Evolutionary conservation across 306 rosid genomes (phyloP).

Genomic region (Urtica urens): DNA sequence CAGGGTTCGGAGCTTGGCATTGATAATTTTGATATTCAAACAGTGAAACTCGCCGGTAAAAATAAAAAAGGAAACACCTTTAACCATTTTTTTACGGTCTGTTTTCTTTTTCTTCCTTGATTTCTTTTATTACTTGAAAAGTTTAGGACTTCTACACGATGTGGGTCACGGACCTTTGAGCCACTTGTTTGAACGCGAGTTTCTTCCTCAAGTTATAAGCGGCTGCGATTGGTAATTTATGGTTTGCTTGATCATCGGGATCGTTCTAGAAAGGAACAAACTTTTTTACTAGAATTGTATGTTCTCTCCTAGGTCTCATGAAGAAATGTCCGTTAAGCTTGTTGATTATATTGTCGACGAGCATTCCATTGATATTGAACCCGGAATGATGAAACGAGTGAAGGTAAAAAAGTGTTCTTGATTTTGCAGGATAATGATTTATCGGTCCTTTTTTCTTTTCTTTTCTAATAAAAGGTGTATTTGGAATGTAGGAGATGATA

Average conservation of each 20-base stretch:
- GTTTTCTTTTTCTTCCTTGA: no score
- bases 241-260: background rate
- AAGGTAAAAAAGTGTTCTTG: conserved; percentile 34
- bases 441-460: no score
- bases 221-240: conserved; percentile 49
- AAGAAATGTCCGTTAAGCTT: conserved; percentile 77
- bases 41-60: conserved; percentile 89
- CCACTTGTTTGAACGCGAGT: conserved; percentile 82
- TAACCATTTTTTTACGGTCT: background rate
- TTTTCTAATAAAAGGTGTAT: no score
- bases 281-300: conserved; percentile 13
- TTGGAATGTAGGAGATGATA: conserved; percentile 89
- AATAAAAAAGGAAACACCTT: background rate
- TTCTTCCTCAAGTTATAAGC: conserved; percentile 58
- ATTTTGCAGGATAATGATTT: conserved; percentile 10
- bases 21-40: conserved; percentile 65
- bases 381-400: conserved; percentile 57
- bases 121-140: conserved; percentile 2
- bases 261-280: background rate
- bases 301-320: conserved; percentile 74
- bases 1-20: conserved; percentile 85
- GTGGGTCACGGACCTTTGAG: conserved; percentile 96
- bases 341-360: conserved; percentile 70
- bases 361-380: conserved; percentile 61
- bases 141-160: conserved; percentile 88